Conservation (phyloP, 2,329 filamentous ascomycete species). For the Diaporthe ampelina region DNA sequence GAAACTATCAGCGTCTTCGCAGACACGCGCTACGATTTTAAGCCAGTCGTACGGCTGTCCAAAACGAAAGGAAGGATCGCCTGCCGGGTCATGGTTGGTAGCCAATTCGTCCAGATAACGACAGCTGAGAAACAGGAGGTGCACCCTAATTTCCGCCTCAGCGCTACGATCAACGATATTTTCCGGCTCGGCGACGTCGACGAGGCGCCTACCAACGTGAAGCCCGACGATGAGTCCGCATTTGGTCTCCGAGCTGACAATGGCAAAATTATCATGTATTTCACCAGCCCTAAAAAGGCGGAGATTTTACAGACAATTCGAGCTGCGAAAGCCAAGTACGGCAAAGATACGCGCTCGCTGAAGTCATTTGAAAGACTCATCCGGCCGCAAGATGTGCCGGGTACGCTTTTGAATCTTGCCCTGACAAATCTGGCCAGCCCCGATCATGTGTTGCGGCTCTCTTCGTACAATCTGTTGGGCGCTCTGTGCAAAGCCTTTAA, state of each 20-base stretch:
- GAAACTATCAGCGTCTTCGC: constrained; percentile 78
- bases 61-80: constrained; percentile 80
- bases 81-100: constrained; percentile 77
- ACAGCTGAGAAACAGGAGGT: constrained; percentile 79
- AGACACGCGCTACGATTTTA: constrained; percentile 75
- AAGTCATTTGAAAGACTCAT: constrained; percentile 77
- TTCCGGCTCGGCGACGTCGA: constrained; percentile 78
- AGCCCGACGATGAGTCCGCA: constrained; percentile 75
- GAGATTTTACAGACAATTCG: constrained; percentile 76
- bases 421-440: constrained; percentile 75
- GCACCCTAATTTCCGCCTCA: constrained; percentile 71
- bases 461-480: constrained; percentile 77
- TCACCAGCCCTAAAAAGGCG: constrained; percentile 74
- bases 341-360: constrained; percentile 71
- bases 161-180: constrained; percentile 77
- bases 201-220: constrained; percentile 74
- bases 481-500: constrained; percentile 78
- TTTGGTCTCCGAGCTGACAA: constrained; percentile 78
- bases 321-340: constrained; percentile 73
- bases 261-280: constrained; percentile 80
- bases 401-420: constrained; percentile 76
- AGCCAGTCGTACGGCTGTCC: constrained; percentile 74
- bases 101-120: constrained; percentile 78
- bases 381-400: constrained; percentile 78
- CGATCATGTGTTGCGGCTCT: constrained; percentile 71